Percentiles rank a stretch among this genome's conserved stretches.
These are phyloP conservation scores for Lipomyces japonicus DNA, from an alignment of 805 yeast species.

Conservation along the genomic window DNA sequence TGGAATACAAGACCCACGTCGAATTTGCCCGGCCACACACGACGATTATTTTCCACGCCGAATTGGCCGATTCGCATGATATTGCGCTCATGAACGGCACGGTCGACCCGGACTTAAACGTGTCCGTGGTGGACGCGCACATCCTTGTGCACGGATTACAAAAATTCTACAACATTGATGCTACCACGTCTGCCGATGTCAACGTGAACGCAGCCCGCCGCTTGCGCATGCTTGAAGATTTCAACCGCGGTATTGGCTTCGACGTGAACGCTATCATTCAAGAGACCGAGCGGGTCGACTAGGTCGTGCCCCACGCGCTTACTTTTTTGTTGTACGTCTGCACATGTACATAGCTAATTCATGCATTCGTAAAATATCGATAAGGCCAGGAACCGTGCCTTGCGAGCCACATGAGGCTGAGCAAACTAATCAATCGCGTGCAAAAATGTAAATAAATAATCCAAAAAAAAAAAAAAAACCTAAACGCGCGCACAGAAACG, in stretches of 20 bases:
- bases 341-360: too few relatives aligned
- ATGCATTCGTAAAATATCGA: too few relatives aligned
- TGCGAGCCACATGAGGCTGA: too few relatives aligned
- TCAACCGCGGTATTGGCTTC: conserved; percentile 69
- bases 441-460: too few relatives aligned
- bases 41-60: conserved; percentile 81
- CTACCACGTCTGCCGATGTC: conserved; percentile 49
- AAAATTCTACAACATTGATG: conserved; percentile 54
- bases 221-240: conserved; percentile 54
- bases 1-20: conserved; percentile 83
- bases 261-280: conserved; percentile 61
- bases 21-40: conserved; percentile 96
- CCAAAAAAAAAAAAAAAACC: too few relatives aligned
- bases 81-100: conserved; percentile 82
- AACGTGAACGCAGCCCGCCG: conserved; percentile 46
- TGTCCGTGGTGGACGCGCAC: conserved; percentile 74
- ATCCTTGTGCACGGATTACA: conserved; percentile 70
- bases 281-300: conserved; percentile 71
- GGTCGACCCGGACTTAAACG: conserved; percentile 60
- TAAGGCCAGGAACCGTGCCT: too few relatives aligned
- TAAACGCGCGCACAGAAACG: too few relatives aligned
- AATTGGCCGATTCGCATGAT: conserved; percentile 54
- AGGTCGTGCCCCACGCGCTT: too few relatives aligned
- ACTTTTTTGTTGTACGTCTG: too few relatives aligned
- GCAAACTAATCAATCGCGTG: too few relatives aligned